phyloP scores from a whole-genome alignment of 805 yeast species.

The Cephaloascus albidus region DNA sequence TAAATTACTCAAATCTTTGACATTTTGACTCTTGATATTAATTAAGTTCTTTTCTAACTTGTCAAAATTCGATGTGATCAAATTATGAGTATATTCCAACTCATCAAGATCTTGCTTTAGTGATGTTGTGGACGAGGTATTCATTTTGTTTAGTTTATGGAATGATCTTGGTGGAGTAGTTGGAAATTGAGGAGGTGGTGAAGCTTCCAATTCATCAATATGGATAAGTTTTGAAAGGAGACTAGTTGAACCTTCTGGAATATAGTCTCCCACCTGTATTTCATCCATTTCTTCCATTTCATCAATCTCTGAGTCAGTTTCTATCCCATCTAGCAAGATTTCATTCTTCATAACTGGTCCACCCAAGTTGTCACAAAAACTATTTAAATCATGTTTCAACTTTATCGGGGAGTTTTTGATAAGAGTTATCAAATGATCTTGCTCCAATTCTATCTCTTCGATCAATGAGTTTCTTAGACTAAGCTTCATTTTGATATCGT shows the following conservation, averaged over 20 bases:
- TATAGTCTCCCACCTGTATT: background rate
- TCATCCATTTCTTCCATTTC: background rate
- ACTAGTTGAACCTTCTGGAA: too few relatives aligned
- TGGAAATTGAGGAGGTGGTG: background rate
- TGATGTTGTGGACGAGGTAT: background rate
- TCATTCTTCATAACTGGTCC: too few relatives aligned
- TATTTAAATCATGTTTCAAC: background rate
- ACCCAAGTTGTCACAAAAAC: too few relatives aligned
- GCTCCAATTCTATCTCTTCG: background rate
- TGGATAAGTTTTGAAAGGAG: too few relatives aligned
- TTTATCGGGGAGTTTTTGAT: background rate
- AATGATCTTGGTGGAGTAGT: background rate
- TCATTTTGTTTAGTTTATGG: background rate
- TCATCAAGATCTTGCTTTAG: background rate
- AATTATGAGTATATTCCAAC: background rate
- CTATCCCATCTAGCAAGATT: background rate
- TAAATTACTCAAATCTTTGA: background rate
- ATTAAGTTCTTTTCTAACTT: background rate
- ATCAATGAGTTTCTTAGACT: background rate
- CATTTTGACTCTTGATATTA: background rate
- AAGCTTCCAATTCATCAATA: background rate
- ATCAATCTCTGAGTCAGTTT: background rate
- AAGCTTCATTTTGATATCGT: background rate
- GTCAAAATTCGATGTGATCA: background rate
- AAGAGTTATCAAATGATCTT: background rate